Base-by-base conservation (phyloP, 2,329 filamentous ascomycete species). In the Chaetothyriales sp. region DNA sequence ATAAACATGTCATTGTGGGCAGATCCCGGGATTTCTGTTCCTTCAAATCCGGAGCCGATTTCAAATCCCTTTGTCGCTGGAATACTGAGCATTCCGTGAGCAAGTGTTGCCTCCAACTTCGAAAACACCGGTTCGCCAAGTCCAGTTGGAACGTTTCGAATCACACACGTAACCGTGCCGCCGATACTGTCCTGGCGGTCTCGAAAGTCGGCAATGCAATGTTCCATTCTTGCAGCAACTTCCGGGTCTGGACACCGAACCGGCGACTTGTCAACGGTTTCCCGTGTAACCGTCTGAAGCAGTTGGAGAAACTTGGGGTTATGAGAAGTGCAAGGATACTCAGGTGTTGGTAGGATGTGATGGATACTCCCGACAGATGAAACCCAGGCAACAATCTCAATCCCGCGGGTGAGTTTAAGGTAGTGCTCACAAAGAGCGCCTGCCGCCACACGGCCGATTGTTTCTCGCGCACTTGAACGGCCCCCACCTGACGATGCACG, bases 61-160 rank as follows among this genome's bases (percentile, higher is more conserved):
- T 97, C 90, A 65, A 97, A 97, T 51, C 85, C 90, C 73, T 97
- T 98, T 40, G 86, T 90, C 2, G 92, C 89, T 4, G 92, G 92
- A 62, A 97, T 95, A 66, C 82, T 88, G 57, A 97, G 78, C 86
- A 98, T 97, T 48, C 86, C 92, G 65, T 97, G 90, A 22, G 81
- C 89, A 46, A 98, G 81, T 66, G 79, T 80, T 6, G 92, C 92
- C 73, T 98, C 89, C 45, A 97, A 77, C 74, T 97, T 97, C 69
- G 94, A 87, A 68, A 98, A 97, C 69, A 81, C 86, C 0, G 90
- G 92, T 75, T 97, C 92, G 54, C 92, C 92, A 2, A 97, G 77
- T 0, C 90, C 90, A 43, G 80, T 78, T 25, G 90, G 92, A 6
- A 81, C 80, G 64, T 94, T 90, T 58, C 86, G 80, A 64, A 97